phyloP scores from a whole-genome alignment of 2,329 filamentous ascomycete genomes.

The Verticillium dahliae region DNA sequence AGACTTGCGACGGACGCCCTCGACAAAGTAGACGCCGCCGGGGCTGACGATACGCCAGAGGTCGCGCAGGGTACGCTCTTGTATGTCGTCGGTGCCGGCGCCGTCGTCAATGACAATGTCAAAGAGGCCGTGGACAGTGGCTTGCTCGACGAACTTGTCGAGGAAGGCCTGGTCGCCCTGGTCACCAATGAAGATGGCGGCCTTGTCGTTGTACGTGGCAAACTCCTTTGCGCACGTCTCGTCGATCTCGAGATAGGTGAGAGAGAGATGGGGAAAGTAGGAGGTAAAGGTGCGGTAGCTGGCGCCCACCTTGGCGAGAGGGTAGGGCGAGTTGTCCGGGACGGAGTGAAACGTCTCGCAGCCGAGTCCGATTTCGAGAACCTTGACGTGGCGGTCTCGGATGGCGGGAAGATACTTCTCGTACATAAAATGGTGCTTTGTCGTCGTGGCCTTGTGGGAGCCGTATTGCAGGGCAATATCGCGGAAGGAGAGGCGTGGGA shows the following conservation, averaged over 20 bases:
- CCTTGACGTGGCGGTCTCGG: constrained; percentile 25
- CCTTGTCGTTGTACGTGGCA: constrained; percentile 23
- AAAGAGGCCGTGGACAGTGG: constrained; percentile 16
- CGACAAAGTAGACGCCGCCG: constrained; percentile 26
- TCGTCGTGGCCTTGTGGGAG: constrained; percentile 30
- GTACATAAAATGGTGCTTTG: constrained; percentile 33
- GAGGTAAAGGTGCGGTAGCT: constrained; percentile 34
- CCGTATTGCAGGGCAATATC: constrained; percentile 27
- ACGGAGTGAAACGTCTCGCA: constrained; percentile 19
- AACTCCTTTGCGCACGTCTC: constrained; percentile 26
- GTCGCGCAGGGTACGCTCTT: constrained; percentile 24
- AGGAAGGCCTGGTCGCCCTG: constrained; percentile 29
- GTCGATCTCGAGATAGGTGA: constrained; percentile 35
- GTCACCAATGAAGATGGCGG: constrained; percentile 31
- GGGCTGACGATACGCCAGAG: constrained; percentile 29
- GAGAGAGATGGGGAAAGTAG: constrained; percentile 28
- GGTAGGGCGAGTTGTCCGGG: neutral
- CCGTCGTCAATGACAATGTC: constrained; percentile 32
- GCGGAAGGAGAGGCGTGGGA: constrained; percentile 16
- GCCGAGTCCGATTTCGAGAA: constrained; percentile 34
- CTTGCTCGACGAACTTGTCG: constrained; percentile 22
- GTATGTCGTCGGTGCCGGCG: constrained; percentile 28
- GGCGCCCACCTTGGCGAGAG: constrained; percentile 25
- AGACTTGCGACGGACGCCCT: constrained; percentile 24
- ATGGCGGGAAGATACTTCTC: constrained; percentile 27